phyloP scores from a whole-genome alignment of 257 asterid genomes.

The Gynochthodes officinalis region DNA sequence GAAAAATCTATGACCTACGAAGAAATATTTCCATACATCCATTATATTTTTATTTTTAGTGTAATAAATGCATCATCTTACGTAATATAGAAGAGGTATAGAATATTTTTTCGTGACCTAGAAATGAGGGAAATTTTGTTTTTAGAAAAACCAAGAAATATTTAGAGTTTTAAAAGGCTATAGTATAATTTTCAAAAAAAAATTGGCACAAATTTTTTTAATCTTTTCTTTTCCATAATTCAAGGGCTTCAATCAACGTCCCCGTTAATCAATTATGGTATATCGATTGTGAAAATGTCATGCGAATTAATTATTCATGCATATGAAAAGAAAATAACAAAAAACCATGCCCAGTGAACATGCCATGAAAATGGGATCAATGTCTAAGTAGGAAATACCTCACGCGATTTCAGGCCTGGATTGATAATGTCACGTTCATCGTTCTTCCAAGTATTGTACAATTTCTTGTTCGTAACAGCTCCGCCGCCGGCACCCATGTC shows the following conservation, averaged over 20 bases:
- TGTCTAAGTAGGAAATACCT: slow-evolving; percentile 39
- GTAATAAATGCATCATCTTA: no score
- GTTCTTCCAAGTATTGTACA: slow-evolving; percentile 12
- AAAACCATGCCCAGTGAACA: slow-evolving; percentile 11
- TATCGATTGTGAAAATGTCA: no score
- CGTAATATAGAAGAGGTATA: no score
- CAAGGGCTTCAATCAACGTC: neutral
- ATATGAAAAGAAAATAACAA: neutral
- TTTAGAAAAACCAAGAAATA: no score
- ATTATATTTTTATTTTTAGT: no score
- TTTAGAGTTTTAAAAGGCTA: no score
- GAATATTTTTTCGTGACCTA: no score
- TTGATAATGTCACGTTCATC: slow-evolving; percentile 24
- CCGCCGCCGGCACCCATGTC: slow-evolving; percentile 5
- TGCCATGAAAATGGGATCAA: slow-evolving; percentile 31
- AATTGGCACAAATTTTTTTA: no score
- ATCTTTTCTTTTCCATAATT: neutral
- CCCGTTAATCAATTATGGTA: neutral
- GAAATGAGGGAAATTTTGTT: no score
- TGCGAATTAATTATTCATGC: neutral
- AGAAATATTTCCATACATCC: no score
- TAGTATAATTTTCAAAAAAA: no score
- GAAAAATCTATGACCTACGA: no score
- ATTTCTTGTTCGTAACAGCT: slow-evolving; percentile 11
- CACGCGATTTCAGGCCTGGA: slow-evolving; percentile 43